phyloP scores from a whole-genome alignment of 768 basidiomycete genomes.

The Rhizopogon vulgaris region DNA sequence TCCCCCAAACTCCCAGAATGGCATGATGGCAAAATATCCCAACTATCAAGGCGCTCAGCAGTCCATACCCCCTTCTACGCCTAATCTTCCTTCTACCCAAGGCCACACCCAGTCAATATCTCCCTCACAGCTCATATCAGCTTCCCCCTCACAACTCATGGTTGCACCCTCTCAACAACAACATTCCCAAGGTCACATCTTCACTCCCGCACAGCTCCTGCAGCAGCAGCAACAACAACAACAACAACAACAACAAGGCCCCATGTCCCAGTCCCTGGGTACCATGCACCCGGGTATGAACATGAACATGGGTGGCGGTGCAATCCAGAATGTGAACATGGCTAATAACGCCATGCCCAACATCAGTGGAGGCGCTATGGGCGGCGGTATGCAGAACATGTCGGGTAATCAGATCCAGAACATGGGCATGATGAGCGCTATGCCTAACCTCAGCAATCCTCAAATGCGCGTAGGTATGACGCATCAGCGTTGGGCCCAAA shows the following conservation, averaged over 20 bases:
- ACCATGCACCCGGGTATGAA: slow-evolving; percentile 19
- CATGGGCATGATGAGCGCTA: slow-evolving; percentile 6
- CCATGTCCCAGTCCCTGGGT: slow-evolving; percentile 5
- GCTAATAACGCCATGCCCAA: slow-evolving; percentile 13
- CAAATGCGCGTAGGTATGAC: slow-evolving; percentile 15
- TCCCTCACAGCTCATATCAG: slow-evolving; percentile 13
- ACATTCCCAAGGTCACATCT: slow-evolving; percentile 9
- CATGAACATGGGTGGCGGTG: slow-evolving; percentile 16
- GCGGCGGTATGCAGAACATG: slow-evolving; percentile 16
- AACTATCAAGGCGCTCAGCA: slow-evolving; percentile 11
- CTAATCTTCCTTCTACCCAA: slow-evolving; percentile 6
- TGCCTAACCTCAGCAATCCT: slow-evolving; percentile 4
- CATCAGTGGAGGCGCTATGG: slow-evolving; percentile 9
- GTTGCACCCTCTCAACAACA: slow-evolving; percentile 8
- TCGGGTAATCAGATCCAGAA: slow-evolving; percentile 17
- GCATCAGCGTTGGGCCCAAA: slow-evolving; percentile 21
- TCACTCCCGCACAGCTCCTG: slow-evolving; percentile 32
- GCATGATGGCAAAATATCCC: slow-evolving; percentile 10
- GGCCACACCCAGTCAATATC: slow-evolving; percentile 17
- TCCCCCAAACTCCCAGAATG: slow-evolving; percentile 6
- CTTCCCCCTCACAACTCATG: slow-evolving; percentile 20
- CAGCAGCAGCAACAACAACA: slow-evolving; percentile 16
- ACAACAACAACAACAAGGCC: slow-evolving; percentile 12
- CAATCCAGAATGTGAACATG: slow-evolving; percentile 13
- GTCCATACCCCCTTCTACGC: slow-evolving; percentile 9